These are phyloP conservation scores for Phytopythium ostracodes DNA, from an alignment of 352 stramenopile species.

Conservation along the genomic window DNA sequence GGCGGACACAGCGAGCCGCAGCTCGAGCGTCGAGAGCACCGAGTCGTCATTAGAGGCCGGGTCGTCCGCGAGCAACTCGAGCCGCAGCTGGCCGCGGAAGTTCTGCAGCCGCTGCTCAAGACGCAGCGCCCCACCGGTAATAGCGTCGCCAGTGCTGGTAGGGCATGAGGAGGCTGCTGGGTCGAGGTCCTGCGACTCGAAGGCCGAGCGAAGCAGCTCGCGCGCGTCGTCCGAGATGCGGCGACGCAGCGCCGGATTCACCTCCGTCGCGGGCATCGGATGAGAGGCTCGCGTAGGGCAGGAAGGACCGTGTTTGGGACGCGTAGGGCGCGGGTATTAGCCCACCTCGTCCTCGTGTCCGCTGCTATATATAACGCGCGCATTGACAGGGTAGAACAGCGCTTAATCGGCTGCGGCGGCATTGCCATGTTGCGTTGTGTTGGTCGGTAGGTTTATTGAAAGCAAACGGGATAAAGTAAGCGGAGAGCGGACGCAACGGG, in stretches of 20 bases:
- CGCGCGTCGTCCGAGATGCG: conserved; percentile 58
- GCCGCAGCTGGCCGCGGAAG: conserved; percentile 35
- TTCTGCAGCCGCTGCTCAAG: conserved; percentile 39
- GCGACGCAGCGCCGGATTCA: conserved; percentile 40
- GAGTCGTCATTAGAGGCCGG: neutral
- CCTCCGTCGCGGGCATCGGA: conserved; percentile 43
- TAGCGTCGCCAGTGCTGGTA: conserved; percentile 32
- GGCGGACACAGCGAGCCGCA: conserved; percentile 30
- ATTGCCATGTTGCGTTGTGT: neutral
- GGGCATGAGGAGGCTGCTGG: conserved; percentile 19
- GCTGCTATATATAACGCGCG: neutral
- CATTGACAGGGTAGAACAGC: neutral
- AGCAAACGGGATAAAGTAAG: neutral
- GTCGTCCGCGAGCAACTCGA: conserved; percentile 21
- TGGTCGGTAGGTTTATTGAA: neutral
- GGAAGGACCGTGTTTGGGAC: too few relatives aligned
- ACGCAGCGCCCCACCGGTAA: conserved; percentile 25
- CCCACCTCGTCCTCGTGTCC: too few relatives aligned
- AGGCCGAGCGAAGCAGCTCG: conserved; percentile 37
- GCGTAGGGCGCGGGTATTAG: too few relatives aligned
- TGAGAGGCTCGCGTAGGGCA: neutral
- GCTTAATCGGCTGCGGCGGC: neutral
- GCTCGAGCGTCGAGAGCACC: conserved; percentile 11
- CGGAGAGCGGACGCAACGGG: neutral
- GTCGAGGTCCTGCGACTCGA: conserved; percentile 14